These are phyloP conservation scores for Colletotrichum tamarilloi DNA, from an alignment of 2,329 filamentous ascomycete genomes.

Conservation along the genomic window DNA sequence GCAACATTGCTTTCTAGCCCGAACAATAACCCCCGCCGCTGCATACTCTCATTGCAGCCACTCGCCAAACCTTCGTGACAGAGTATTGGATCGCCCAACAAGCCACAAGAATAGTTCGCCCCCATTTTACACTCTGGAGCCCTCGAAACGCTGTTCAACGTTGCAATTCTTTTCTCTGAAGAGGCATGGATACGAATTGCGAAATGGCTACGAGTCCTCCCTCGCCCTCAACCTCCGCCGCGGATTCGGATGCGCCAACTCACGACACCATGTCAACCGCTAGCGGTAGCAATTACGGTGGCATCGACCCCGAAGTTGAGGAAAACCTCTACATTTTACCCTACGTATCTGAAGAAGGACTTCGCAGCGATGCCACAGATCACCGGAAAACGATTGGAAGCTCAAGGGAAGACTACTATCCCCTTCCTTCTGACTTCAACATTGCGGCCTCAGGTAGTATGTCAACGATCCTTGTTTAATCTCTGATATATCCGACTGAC, in stretches of 20 bases:
- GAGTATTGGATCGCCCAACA: not conserved
- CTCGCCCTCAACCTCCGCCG: slow-evolving; percentile 1
- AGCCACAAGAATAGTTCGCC: not conserved
- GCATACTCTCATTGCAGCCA: not conserved
- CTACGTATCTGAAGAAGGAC: slow-evolving; percentile 41
- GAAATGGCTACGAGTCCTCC: slow-evolving; percentile 24
- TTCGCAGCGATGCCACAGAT: slow-evolving; percentile 36
- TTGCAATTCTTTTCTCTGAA: not conserved
- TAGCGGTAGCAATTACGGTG: slow-evolving; percentile 42
- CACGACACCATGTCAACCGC: slow-evolving; percentile 8
- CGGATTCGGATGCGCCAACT: not conserved
- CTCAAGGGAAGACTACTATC: slow-evolving; percentile 32
- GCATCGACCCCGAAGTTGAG: slow-evolving; percentile 50
- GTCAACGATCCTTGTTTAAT: not conserved
- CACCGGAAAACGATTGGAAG: slow-evolving; percentile 33
- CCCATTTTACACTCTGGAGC: not conserved
- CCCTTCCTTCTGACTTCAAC: slow-evolving; percentile 5
- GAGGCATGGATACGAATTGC: slow-evolving; percentile 8
- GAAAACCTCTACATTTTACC: slow-evolving; percentile 45
- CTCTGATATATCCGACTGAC: not conserved
- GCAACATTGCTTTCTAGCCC: not conserved
- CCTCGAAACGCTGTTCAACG: not conserved
- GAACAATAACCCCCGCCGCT: not conserved
- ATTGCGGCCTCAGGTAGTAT: not conserved
- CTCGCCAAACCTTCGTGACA: not conserved